These are phyloP conservation scores for Beauveria medogensis DNA, from an alignment of 2,329 filamentous ascomycete species.

Conservation along the genomic window DNA sequence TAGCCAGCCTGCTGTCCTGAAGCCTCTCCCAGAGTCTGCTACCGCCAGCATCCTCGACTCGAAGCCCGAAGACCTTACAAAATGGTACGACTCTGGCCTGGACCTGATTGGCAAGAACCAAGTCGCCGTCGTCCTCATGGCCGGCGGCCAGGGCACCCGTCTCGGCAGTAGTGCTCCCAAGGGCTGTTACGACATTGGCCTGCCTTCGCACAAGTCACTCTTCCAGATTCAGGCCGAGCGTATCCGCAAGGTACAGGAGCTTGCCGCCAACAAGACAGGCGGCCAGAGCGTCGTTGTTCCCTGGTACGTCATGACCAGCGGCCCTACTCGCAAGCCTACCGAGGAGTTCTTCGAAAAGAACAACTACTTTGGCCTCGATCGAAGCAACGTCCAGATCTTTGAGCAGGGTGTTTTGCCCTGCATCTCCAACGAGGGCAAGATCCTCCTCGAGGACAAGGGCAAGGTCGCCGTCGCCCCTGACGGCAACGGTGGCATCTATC, in stretches of 20 bases:
- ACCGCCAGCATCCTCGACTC: slow-evolving; percentile 91
- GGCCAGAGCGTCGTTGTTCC: slow-evolving; percentile 58
- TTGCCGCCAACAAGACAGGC: slow-evolving; percentile 65
- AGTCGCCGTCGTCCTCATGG: slow-evolving; percentile 87
- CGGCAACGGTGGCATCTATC: slow-evolving; percentile 94
- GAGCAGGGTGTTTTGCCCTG: slow-evolving; percentile 96
- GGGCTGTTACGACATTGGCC: slow-evolving; percentile 93
- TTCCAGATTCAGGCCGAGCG: slow-evolving; percentile 98
- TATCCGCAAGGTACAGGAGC: slow-evolving; percentile 74
- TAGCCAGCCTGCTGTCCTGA: slow-evolving; percentile 51
- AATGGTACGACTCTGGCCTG: slow-evolving; percentile 77
- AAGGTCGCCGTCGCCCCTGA: slow-evolving; percentile 93
- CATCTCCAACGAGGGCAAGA: slow-evolving; percentile 96
- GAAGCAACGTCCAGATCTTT: slow-evolving; percentile 84
- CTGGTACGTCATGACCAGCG: slow-evolving; percentile 99
- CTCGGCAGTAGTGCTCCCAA: slow-evolving; percentile 93
- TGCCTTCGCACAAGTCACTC: slow-evolving; percentile 86
- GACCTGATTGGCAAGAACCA: slow-evolving; percentile 72
- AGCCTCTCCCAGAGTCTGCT: slow-evolving; percentile 80
- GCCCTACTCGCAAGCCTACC: slow-evolving; percentile 85
- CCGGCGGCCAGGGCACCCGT: slow-evolving; percentile 90
- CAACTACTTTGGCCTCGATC: slow-evolving; percentile 80
- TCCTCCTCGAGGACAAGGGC: slow-evolving; percentile 81
- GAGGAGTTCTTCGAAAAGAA: slow-evolving; percentile 87
- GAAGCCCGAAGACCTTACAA: slow-evolving; percentile 63